Conservation (phyloP, 2,329 filamentous ascomycete species). For the Ascochyta pisi region DNA sequence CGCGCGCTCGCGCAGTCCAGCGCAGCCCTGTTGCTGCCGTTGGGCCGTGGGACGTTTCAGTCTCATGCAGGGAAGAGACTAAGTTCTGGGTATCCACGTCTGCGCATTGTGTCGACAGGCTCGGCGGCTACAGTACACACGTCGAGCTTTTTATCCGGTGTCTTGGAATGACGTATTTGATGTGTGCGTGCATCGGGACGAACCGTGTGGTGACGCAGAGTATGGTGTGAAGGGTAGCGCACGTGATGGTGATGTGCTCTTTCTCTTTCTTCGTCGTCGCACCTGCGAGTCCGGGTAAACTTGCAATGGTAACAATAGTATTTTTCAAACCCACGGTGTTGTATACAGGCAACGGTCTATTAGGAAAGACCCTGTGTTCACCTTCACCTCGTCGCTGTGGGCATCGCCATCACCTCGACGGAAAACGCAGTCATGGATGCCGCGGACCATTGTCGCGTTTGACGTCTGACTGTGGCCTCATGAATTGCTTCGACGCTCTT, state of each 20-base stretch:
- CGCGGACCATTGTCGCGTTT: not conserved
- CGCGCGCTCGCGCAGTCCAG: not conserved
- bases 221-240: conserved; percentile 1
- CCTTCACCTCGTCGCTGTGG: not conserved
- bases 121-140: not conserved
- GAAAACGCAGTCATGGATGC: not conserved
- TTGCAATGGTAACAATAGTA: not conserved
- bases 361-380: not conserved
- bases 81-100: not conserved
- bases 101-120: not conserved
- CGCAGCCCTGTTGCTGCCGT: conserved; percentile 2
- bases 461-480: not conserved
- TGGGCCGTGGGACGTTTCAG: conserved; percentile 14
- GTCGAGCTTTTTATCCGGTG: not conserved
- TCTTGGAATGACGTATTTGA: not conserved
- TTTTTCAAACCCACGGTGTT: not conserved
- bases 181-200: not conserved
- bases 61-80: conserved; percentile 1
- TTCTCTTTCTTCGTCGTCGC: not conserved
- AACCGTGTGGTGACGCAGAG: not conserved
- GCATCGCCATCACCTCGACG: not conserved
- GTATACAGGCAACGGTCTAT: no score
- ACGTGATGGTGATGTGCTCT: not conserved
- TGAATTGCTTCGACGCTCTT: not conserved
- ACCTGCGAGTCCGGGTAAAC: not conserved